phyloP scores from a whole-genome alignment of 1,284 basidiomycete species.

The Moniliella sp. region DNA sequence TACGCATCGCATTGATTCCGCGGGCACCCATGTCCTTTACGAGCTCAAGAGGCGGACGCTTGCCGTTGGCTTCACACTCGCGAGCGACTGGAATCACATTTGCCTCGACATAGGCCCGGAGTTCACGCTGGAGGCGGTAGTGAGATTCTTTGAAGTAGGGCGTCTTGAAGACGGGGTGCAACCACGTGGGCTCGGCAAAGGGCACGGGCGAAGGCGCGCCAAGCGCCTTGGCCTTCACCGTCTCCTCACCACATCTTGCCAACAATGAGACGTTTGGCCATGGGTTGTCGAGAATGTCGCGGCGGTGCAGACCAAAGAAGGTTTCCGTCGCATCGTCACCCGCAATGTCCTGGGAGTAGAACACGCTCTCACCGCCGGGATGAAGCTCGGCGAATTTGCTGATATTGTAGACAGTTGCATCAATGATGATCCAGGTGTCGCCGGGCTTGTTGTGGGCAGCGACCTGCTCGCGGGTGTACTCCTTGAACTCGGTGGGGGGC shows the following conservation, averaged over 20 bases:
- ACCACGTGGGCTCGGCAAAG: conserved; percentile 28
- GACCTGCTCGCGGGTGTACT: conserved; percentile 2
- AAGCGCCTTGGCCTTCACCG: conserved; percentile 18
- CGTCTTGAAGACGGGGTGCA: conserved; percentile 17
- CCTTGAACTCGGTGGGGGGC: no score
- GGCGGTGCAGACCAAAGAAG: conserved; percentile 31
- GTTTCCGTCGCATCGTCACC: conserved; percentile 30
- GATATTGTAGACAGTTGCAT: conserved; percentile 30
- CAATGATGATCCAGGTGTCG: conserved; percentile 24
- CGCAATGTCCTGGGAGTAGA: conserved; percentile 26
- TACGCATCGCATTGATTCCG: conserved; percentile 59
- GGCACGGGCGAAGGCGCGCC: conserved; percentile 26
- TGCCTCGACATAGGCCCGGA: conserved; percentile 28
- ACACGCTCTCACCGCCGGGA: conserved; percentile 29
- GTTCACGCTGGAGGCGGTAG: conserved; percentile 29
- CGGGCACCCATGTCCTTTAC: conserved; percentile 30
- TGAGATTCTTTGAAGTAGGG: conserved; percentile 36
- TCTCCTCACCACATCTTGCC: conserved; percentile 26
- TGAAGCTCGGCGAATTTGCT: conserved; percentile 29
- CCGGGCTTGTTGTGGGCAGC: conserved; percentile 15
- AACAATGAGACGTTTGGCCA: conserved; percentile 20
- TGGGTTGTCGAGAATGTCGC: conserved; percentile 24
- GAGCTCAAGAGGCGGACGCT: conserved; percentile 29
- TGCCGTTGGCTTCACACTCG: conserved; percentile 24
- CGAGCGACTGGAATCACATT: conserved; percentile 12